Base-by-base conservation (phyloP, 169 alveolate species). In the Eimeria acervulina region DNA sequence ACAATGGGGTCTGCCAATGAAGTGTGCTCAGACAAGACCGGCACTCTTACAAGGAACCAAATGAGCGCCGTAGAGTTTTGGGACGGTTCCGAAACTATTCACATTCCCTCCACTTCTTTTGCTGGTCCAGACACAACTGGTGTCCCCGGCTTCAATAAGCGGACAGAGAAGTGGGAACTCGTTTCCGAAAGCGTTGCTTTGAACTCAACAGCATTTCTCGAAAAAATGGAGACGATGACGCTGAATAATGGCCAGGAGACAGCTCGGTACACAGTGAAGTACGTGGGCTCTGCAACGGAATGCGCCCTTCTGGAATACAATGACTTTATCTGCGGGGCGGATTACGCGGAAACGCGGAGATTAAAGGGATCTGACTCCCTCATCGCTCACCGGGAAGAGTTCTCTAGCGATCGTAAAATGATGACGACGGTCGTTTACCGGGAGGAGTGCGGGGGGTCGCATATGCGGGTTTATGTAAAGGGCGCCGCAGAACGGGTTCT, bases 1-100 rank as follows among this genome's bases (percentile, higher is more conserved):
- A 99, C 99, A 21, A 97, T 99, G 95, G 99, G 99, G 3, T 99
- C 99, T 95, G 99, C 99, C 1, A 99, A 99, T 4, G 99, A 99
- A 33, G 99, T 99, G 66, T 99, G 99, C 95, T 97, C 99, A 36
- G 99, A 99, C 96, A 99, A 99, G 96, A 99, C 99, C 1, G 99
- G 99, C 76, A 99, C 99, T 15, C 97, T 99, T 15, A 99, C 99
- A 47, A 99, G 99, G 17, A 99, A 99, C 96, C 99, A 99, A 93
- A 99, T 99, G 99, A 97, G 99, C 36, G 99, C 84, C 98, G 68
- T 96, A 96, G 61, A 94, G 87, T 28, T 97, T 96, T 94, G 97
- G 97, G 31, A 68, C 93, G 81, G 97, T 94, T 15, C 88, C 31
- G 72, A 42, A 15, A 44, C 40, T 40, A 40, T 89, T 23, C 51